Conservation (phyloP, 805 yeast genomes). For the Hanseniaspora lindneri region DNA sequence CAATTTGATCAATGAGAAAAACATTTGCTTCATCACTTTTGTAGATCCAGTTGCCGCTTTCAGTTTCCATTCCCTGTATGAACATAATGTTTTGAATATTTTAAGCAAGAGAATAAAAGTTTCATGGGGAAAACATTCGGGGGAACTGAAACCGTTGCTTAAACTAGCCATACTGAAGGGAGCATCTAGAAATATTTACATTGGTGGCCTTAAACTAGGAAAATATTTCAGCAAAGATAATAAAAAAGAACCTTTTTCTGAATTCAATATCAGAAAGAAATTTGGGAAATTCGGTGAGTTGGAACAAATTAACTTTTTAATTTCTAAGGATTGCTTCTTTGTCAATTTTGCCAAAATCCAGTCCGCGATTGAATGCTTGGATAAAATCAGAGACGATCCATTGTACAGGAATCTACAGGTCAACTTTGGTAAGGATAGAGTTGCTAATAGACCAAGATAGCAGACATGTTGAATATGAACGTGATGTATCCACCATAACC, state of each 20-base stretch:
- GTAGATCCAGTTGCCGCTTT: slow-evolving; percentile 96
- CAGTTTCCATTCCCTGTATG: slow-evolving; percentile 89
- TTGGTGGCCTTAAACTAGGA: slow-evolving; percentile 52
- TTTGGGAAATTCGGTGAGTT: slow-evolving; percentile 82
- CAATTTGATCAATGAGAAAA: slow-evolving; percentile 69
- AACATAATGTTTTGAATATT: slow-evolving; percentile 75
- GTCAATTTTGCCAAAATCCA: slow-evolving; percentile 84
- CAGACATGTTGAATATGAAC: background rate
- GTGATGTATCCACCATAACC: too few species aligned
- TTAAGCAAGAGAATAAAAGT: slow-evolving; percentile 79
- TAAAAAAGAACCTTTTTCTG: slow-evolving; percentile 33
- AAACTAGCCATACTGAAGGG: slow-evolving; percentile 86
- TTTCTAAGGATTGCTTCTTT: slow-evolving; percentile 78
- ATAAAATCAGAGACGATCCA: slow-evolving; percentile 67
- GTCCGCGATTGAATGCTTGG: slow-evolving; percentile 83
- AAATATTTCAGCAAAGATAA: slow-evolving; percentile 21
- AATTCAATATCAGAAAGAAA: slow-evolving; percentile 53
- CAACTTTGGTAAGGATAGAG: slow-evolving; percentile 87
- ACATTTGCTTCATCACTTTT: slow-evolving; percentile 88
- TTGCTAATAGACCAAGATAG: slow-evolving; percentile 69
- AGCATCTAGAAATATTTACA: slow-evolving; percentile 83
- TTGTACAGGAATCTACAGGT: slow-evolving; percentile 64
- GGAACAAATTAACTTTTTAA: slow-evolving; percentile 82
- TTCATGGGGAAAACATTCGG: slow-evolving; percentile 97
- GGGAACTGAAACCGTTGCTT: slow-evolving; percentile 76